A percentile compares a stretch with the other conserved stretches of the same genome.
phyloP scores from a whole-genome alignment of 2,329 filamentous ascomycete genomes.

The Pseudopithomyces chartarum region DNA sequence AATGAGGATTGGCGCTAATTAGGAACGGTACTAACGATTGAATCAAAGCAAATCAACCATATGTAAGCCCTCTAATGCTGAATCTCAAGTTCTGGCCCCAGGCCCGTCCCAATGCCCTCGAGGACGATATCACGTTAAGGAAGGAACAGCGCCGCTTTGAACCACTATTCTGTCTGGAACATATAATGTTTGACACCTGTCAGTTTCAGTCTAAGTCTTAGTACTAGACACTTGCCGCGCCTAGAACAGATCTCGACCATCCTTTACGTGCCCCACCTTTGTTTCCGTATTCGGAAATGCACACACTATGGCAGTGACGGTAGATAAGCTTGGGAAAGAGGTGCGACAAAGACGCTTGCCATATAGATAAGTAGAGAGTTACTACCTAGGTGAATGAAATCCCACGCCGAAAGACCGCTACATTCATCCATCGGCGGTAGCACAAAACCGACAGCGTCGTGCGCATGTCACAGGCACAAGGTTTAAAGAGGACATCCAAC shows the following conservation, averaged over 20 bases:
- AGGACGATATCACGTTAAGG: background rate
- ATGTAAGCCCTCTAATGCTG: no score
- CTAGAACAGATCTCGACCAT: background rate
- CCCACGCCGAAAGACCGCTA: background rate
- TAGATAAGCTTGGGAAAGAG: background rate
- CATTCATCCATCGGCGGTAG: conserved; percentile 1
- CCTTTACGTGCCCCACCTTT: conserved; percentile 4
- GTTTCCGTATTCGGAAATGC: conserved; percentile 26
- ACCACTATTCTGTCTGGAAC: background rate
- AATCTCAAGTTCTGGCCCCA: background rate
- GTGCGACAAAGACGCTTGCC: background rate
- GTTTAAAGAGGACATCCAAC: background rate
- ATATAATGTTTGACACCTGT: background rate
- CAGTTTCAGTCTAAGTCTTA: conserved; percentile 1
- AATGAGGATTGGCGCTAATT: background rate
- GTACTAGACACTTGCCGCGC: conserved; percentile 12
- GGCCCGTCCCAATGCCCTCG: background rate
- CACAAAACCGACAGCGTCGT: background rate
- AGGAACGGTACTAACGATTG: background rate
- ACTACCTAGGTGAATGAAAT: background rate
- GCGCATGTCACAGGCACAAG: background rate
- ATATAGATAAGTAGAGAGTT: conserved; percentile 3
- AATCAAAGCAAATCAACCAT: no score
- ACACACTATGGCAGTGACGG: conserved; percentile 2
- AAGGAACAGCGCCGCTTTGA: background rate